Conservation (phyloP, 352 stramenopile genomes). For the Pythium grandisporangium region DNA sequence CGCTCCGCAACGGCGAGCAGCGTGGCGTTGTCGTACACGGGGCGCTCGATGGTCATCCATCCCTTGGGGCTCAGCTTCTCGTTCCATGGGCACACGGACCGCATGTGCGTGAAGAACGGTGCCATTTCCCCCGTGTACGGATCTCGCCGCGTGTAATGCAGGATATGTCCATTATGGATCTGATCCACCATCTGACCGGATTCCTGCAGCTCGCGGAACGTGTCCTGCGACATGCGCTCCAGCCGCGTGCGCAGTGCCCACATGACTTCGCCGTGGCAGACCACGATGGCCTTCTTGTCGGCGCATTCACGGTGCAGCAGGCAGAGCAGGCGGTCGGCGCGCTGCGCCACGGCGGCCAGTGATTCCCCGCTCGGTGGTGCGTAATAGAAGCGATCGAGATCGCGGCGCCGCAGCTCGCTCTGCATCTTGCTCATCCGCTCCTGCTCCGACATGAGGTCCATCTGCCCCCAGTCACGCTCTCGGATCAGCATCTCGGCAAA, state of each 20-base stretch:
- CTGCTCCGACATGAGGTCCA: slow-evolving; percentile 87
- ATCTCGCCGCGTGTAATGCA: slow-evolving; percentile 80
- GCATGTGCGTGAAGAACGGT: slow-evolving; percentile 85
- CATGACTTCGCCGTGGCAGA: slow-evolving; percentile 86
- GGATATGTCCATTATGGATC: slow-evolving; percentile 85
- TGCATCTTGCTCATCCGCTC: slow-evolving; percentile 85
- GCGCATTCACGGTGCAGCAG: slow-evolving; percentile 77
- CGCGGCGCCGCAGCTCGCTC: slow-evolving; percentile 71
- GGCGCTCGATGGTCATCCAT: slow-evolving; percentile 85
- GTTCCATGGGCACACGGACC: slow-evolving; percentile 87
- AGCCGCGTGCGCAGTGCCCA: slow-evolving; percentile 84
- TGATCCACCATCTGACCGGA: slow-evolving; percentile 83
- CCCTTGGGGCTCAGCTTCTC: slow-evolving; percentile 83
- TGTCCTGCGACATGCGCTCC: slow-evolving; percentile 84
- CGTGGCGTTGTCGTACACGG: slow-evolving; percentile 86
- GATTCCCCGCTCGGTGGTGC: slow-evolving; percentile 76
- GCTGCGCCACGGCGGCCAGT: slow-evolving; percentile 70
- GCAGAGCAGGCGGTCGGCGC: slow-evolving; percentile 66
- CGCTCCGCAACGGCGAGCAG: slow-evolving; percentile 75
- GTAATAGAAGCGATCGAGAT: slow-evolving; percentile 85
- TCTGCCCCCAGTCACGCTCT: slow-evolving; percentile 84
- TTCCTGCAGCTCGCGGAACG: slow-evolving; percentile 79
- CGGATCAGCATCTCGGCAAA: slow-evolving; percentile 85
- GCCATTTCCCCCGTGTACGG: slow-evolving; percentile 62
- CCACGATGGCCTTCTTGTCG: slow-evolving; percentile 72